Evolutionary conservation across 805 yeast species (phyloP).

Genomic region (Spathaspora arborariae): DNA sequence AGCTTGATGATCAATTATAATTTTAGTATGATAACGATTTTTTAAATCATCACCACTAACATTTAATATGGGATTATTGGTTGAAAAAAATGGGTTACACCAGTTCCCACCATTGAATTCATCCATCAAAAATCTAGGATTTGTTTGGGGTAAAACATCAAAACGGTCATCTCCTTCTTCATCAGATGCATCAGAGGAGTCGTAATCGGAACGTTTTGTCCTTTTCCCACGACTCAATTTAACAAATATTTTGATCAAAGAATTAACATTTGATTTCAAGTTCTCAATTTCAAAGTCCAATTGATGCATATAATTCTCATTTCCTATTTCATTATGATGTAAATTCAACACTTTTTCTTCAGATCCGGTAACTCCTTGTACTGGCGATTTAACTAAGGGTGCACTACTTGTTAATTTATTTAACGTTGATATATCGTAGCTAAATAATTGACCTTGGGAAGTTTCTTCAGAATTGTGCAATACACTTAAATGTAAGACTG

Average conservation of each 20-base stretch:
- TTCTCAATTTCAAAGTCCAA: slow-evolving; percentile 37
- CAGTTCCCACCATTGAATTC: slow-evolving; percentile 78
- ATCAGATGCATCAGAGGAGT: slow-evolving; percentile 35
- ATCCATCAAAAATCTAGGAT: slow-evolving; percentile 64
- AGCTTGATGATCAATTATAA: slow-evolving; percentile 49
- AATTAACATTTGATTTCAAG: slow-evolving; percentile 29
- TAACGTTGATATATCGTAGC: slow-evolving; percentile 25
- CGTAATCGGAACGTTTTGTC: slow-evolving; percentile 31
- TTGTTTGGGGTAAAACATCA: slow-evolving; percentile 54
- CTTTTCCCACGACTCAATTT: slow-evolving; percentile 31
- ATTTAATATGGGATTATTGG: slow-evolving; percentile 33
- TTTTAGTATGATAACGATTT: slow-evolving; percentile 38
- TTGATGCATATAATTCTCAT: slow-evolving; percentile 28
- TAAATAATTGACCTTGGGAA: slow-evolving; percentile 25
- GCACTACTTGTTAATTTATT: slow-evolving; percentile 10
- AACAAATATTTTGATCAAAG: slow-evolving; percentile 25
- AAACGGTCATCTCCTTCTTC: slow-evolving; percentile 31
- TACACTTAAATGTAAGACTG: slow-evolving; percentile 53
- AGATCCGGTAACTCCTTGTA: slow-evolving; percentile 14
- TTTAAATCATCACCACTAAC: slow-evolving; percentile 42
- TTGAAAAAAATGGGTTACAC: slow-evolving; percentile 61
- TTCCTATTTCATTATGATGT: background rate
- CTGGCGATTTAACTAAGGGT: slow-evolving; percentile 4
- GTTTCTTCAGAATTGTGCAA: slow-evolving; percentile 28
- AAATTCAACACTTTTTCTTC: background rate